A percentile compares a stretch with the other conserved stretches of the same genome.
Conservation (phyloP, 306 rosid species). For the Mimosa pudica region DNA sequence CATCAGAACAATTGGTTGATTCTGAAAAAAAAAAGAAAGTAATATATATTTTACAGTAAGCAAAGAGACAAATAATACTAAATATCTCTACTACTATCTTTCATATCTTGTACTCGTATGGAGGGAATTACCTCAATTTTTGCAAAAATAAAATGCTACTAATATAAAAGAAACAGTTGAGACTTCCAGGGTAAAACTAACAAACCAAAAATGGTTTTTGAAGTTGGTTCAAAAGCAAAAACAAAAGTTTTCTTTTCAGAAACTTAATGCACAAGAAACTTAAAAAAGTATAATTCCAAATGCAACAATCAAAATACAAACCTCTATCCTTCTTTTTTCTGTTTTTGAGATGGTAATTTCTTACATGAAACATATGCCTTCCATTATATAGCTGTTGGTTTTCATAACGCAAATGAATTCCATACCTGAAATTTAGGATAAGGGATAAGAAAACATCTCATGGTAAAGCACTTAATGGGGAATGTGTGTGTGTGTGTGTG, state of each 20-base stretch:
- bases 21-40: constrained; percentile 36
- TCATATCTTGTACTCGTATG: background rate
- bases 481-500: too few relatives aligned
- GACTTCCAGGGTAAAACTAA: background rate
- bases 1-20: constrained; percentile 30
- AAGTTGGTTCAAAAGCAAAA: background rate
- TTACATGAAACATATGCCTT: constrained; percentile 41
- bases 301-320: background rate
- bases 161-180: background rate
- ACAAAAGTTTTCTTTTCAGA: background rate
- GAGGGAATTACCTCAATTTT: background rate
- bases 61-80: constrained; percentile 24
- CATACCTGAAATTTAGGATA: constrained; percentile 48
- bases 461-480: background rate
- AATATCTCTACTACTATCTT: background rate
- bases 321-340: constrained; percentile 52
- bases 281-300: constrained; percentile 16
- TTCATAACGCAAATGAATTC: constrained; percentile 42
- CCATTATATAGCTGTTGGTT: constrained; percentile 50
- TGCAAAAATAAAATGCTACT: too few relatives aligned
- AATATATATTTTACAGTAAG: background rate
- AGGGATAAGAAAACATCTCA: background rate
- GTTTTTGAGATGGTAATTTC: constrained; percentile 43
- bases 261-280: too few relatives aligned
- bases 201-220: background rate